Evolutionary conservation across 2,329 filamentous ascomycete species (phyloP).

Genomic region (Botryotinia convoluta): DNA sequence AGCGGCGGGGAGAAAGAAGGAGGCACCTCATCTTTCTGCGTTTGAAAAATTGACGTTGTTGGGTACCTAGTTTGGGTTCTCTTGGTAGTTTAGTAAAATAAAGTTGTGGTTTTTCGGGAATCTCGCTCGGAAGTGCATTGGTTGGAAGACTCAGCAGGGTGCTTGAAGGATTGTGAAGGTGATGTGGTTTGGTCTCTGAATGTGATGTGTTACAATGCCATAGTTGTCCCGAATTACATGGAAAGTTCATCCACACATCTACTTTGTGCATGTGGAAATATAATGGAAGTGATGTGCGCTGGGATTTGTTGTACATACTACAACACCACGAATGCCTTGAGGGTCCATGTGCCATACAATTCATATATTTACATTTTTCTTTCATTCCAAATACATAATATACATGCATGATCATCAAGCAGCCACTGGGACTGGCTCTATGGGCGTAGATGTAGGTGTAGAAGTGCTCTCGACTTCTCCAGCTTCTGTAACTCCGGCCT

Average conservation of each 20-base stretch:
- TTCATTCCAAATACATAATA: constrained; percentile 31
- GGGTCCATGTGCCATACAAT: constrained; percentile 3
- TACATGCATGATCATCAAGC: constrained; percentile 30
- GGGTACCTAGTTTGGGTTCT: constrained; percentile 25
- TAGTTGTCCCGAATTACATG: background rate
- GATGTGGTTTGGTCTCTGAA: background rate
- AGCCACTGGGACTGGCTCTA: constrained; percentile 18
- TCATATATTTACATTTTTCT: constrained; percentile 21
- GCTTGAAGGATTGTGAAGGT: background rate
- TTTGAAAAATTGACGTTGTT: constrained; percentile 48
- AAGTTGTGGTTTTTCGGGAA: background rate
- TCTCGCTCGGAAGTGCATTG: background rate
- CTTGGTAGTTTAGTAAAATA: background rate
- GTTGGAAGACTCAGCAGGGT: background rate
- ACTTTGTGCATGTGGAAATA: background rate
- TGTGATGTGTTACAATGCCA: too few relatives aligned
- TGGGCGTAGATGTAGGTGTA: background rate
- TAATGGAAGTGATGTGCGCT: constrained; percentile 22
- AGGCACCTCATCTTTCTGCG: constrained; percentile 35
- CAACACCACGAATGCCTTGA: constrained; percentile 30
- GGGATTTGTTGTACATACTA: constrained; percentile 21
- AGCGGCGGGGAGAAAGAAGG: constrained; percentile 33
- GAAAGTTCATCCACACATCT: background rate
- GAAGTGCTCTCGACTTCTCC: background rate
- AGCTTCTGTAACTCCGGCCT: background rate